Evolutionary conservation across 1,139 yeast species (phyloP).

Genomic region (Lodderomyces orthopsilosis): DNA sequence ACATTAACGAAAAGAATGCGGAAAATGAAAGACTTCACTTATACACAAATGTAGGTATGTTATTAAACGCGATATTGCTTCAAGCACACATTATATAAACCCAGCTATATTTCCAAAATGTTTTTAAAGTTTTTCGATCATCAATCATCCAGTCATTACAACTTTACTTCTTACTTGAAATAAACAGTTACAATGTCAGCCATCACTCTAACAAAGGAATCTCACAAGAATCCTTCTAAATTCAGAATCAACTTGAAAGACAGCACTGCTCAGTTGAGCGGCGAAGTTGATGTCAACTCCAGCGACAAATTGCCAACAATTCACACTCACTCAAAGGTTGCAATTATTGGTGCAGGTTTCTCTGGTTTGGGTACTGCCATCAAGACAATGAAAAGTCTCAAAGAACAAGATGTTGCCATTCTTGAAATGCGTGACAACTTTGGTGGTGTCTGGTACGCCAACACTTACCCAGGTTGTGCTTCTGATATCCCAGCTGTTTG

Average conservation of each 20-base stretch:
- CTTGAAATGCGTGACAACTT: conserved; percentile 44
- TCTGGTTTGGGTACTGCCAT: conserved; percentile 40
- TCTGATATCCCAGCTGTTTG: conserved; percentile 51
- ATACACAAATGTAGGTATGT: too few species aligned
- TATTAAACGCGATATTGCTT: too few species aligned
- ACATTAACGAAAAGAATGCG: too few species aligned
- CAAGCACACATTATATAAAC: too few species aligned
- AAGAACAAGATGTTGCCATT: conserved; percentile 33
- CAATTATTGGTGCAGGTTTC: conserved; percentile 51
- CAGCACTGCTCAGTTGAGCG: conserved; percentile 26
- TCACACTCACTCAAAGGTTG: conserved; percentile 27
- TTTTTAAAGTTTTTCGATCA: too few species aligned
- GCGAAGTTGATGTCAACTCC: conserved; percentile 15
- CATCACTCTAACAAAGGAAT: conserved; percentile 26
- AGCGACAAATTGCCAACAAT: conserved; percentile 22
- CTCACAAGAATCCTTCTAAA: conserved; percentile 32
- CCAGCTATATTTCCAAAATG: too few species aligned
- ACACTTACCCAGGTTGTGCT: conserved; percentile 55
- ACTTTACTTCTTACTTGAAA: too few species aligned
- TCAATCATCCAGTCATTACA: too few species aligned
- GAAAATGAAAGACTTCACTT: too few species aligned
- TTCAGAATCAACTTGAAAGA: conserved; percentile 31
- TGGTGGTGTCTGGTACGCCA: conserved; percentile 57
- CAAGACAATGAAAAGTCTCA: conserved; percentile 28
- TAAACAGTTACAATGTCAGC: conserved; percentile 18